Evolutionary conservation across 768 basidiomycete genomes (phyloP).

Genomic region (Hygrocybe punicea): DNA sequence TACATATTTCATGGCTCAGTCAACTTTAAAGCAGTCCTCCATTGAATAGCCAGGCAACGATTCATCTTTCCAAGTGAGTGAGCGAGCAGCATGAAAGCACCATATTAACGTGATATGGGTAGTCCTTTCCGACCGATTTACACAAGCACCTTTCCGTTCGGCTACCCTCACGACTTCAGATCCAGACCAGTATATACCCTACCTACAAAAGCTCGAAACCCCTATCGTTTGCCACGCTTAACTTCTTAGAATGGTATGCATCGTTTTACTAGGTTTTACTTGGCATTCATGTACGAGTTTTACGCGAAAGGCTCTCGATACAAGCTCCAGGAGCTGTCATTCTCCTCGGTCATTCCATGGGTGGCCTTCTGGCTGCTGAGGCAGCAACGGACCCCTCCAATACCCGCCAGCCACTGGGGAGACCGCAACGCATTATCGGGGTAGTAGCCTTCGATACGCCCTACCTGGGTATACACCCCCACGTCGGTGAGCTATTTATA

Average conservation of each 20-base stretch:
- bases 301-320: conserved; percentile 46
- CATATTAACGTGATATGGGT: conserved; percentile 5
- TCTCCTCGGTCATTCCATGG: conserved; percentile 58
- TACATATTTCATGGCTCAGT: conserved; percentile 19
- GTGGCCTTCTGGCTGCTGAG: conserved; percentile 56
- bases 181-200: conserved; percentile 53
- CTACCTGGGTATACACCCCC: conserved; percentile 60
- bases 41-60: conserved; percentile 44
- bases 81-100: neutral
- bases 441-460: conserved; percentile 59
- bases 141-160: conserved; percentile 40
- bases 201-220: conserved; percentile 59
- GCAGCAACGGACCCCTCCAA: conserved; percentile 47
- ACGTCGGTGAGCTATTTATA: conserved; percentile 32
- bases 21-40: conserved; percentile 1
- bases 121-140: conserved; percentile 56
- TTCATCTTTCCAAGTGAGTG: conserved; percentile 52
- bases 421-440: conserved; percentile 47
- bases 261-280: neutral
- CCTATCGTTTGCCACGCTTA: conserved; percentile 47
- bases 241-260: conserved; percentile 54
- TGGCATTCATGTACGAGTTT: neutral
- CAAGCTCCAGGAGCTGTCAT: conserved; percentile 57
- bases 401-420: conserved; percentile 25
- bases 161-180: conserved; percentile 35